Base-by-base conservation (phyloP, 495 filamentous ascomycete genomes). In the Wilcoxina mikolae region DNA sequence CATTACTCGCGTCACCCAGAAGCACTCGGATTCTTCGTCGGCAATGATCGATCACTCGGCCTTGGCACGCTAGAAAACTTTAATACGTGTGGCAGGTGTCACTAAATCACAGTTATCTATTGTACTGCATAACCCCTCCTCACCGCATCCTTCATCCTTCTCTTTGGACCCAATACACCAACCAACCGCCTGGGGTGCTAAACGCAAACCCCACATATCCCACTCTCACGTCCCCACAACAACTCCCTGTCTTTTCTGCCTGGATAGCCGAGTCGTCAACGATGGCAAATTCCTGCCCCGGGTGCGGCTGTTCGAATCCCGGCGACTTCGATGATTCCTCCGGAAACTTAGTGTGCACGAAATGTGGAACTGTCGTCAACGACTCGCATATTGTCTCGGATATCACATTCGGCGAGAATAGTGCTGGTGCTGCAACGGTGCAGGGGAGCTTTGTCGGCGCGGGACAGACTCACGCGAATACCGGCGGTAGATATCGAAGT, bases 371-470 rank as follows among this genome's bases (percentile, higher is more conserved):
- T 24, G 78, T 90, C 53, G 75, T 88, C 57, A 78, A 82, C 56
- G 81, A 89, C 60, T 78, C 79, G 56, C 85, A 93, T 58, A 94
- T 96, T 53, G 87, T 95, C 51, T 77, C 86, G 20, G 91, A 98
- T 63, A 76, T 96, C 49, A 80, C 79, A 3, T 98, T 95, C 61
- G 87, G 87, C 47, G 87, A 95, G 69, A 80, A 75, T 35, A 74
- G 81, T 0, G 77, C 76, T 23, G 91, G 91, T 60, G 89, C 86
- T 48, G 87, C 90, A 27, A 76, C 89, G n/a, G 84, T 94, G 9
- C 87, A 95, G 65, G 91, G 91, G 59, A 84, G 78, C 47, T 89
- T 80, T 71, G 77, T 98, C 48, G 84, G 81, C 35, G 85, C 85
- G 56, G 83, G 84, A 67, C 84, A 93, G 63, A 76, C 76, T 27